Base-by-base conservation (phyloP, 148 eudicot species). In the Camellia lanceoleosa region DNA sequence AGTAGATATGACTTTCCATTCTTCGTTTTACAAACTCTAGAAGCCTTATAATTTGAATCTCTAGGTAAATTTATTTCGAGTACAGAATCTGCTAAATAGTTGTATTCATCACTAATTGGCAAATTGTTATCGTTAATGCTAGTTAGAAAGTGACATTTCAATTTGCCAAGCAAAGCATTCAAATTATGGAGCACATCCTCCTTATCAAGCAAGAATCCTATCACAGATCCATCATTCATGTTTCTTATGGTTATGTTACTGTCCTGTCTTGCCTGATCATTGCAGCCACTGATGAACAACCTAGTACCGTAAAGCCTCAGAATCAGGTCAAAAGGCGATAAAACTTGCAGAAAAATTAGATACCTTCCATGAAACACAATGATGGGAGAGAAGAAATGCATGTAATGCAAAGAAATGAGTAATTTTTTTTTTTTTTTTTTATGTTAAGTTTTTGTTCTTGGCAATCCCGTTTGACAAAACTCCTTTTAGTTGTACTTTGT, bases 221-320 rank as follows among this genome's bases (percentile, higher is more conserved):
- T 44, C 44, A 84, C 59, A 69, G 84, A 82, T 72, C 63, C 71
- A 64, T 68, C 54, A 13, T 74, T 60, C 67, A 72, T 69, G 80
- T 73, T 78, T 51, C 44, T 75, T 12, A 68, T 44, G n/a, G 71
- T 86, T 60, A 79, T 77, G 68, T 78, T 78, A 56, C 73, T 74
- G 14, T 78, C 56, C 46, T 23, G 73, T 75, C 71, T 80, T 66
- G 75, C 65, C 77, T 83, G 84, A 60, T 81, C 44, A 69, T 61
- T 77, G 69, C 80, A 74, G 70, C 88, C 85, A 77, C 76, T 81
- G 52, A 91, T 55, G 59, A 83, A 80, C 78, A 96, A 83, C 78
- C 95, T 95, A 61, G 79, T 64, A 46, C 86, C 90, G 80, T 92
- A 89, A 64, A 96, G 85, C 83, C 87, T 86, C 84, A 87, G 78